Evolutionary conservation across 2,329 filamentous ascomycete genomes (phyloP).

Genomic region (Davidsoniella virescens): DNA sequence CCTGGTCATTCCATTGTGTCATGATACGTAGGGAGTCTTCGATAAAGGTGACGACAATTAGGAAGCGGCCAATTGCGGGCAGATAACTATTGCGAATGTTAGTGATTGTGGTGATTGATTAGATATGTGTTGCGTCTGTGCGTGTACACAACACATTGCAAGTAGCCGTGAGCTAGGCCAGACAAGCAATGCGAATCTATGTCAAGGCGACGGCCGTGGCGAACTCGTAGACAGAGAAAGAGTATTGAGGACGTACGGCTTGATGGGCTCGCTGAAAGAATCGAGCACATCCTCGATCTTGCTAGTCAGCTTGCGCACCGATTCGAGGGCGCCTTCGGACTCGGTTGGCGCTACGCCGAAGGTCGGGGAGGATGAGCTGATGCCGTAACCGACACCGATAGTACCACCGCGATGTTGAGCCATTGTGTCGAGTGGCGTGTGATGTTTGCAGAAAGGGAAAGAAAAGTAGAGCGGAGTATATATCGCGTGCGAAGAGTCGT

Average conservation of each 20-base stretch:
- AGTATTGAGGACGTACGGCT: slow-evolving; percentile 54
- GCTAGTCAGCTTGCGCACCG: slow-evolving; percentile 86
- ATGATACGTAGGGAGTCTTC: slow-evolving; percentile 93
- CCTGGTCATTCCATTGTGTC: slow-evolving; percentile 93
- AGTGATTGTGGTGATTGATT: neutral
- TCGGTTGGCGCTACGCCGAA: slow-evolving; percentile 43
- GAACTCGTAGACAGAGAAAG: neutral
- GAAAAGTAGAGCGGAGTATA: neutral
- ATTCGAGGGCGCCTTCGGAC: slow-evolving; percentile 65
- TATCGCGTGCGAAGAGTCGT: neutral
- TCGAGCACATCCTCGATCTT: slow-evolving; percentile 95
- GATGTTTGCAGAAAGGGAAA: neutral
- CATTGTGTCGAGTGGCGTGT: slow-evolving; percentile 16
- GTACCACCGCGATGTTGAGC: slow-evolving; percentile 37
- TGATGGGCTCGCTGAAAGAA: slow-evolving; percentile 72
- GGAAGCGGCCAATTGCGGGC: slow-evolving; percentile 85
- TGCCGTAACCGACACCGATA: slow-evolving; percentile 54
- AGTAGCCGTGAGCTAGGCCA: neutral
- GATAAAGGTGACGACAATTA: slow-evolving; percentile 96
- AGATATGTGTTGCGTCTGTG: neutral
- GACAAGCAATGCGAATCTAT: neutral
- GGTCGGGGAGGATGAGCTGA: slow-evolving; percentile 51
- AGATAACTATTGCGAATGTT: slow-evolving; percentile 48
- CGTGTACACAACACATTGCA: neutral
- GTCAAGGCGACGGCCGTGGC: neutral